Conservation (phyloP, 495 filamentous ascomycete species). For the Penicillium soppii region DNA sequence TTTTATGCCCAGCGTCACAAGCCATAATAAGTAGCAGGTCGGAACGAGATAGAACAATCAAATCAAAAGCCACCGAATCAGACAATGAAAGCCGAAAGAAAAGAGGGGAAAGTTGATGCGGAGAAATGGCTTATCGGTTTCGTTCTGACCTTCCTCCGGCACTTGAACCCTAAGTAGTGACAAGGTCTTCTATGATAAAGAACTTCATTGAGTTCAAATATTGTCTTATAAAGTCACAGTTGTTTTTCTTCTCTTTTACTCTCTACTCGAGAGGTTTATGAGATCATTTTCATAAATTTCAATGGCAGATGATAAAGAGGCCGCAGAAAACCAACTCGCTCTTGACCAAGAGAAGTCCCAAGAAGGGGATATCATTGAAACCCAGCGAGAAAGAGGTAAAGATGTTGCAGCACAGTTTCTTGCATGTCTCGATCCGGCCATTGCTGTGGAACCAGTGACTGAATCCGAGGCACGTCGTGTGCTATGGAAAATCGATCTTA, state of each 20-base stretch:
- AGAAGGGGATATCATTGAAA: conserved; percentile 10
- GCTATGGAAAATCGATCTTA: conserved; percentile 33
- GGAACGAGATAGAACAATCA: conserved; percentile 1
- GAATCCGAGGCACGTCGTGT: conserved; percentile 21
- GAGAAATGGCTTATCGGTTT: conserved; percentile 14
- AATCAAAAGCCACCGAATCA: too few relatives aligned
- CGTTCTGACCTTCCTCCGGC: conserved; percentile 11
- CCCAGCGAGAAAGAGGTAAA: neutral
- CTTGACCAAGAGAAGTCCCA: conserved; percentile 6
- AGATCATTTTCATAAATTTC: neutral
- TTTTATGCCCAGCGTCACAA: conserved; percentile 1
- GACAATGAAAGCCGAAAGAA: neutral
- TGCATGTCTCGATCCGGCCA: conserved; percentile 5
- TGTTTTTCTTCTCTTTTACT: too few relatives aligned
- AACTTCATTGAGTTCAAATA: too few relatives aligned
- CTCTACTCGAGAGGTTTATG: too few relatives aligned
- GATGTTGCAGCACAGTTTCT: conserved; percentile 24
- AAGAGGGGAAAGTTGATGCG: neutral
- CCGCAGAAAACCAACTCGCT: neutral
- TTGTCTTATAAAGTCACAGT: too few relatives aligned
- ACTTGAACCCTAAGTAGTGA: conserved; percentile 3
- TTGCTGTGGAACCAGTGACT: conserved; percentile 15
- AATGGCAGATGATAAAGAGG: conserved; percentile 3
- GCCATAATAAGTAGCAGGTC: neutral
- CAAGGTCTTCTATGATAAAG: too few relatives aligned